Conservation (phyloP, 257 asterid genomes). For the Solanum appendiculatum region DNA sequence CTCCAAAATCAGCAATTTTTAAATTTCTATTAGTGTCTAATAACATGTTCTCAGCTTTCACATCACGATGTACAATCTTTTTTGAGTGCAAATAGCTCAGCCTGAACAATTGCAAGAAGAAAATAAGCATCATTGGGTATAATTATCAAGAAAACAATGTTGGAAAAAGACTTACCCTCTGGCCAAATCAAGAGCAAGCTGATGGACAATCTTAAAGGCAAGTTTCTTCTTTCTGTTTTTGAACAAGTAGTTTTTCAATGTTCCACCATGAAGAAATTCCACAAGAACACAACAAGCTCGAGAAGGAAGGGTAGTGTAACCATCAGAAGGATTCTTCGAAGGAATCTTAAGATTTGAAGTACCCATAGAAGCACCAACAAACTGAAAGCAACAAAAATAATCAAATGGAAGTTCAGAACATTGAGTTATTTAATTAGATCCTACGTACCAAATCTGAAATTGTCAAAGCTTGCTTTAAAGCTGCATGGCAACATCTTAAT, state of each 20-base stretch:
- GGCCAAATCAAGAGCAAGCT: constrained; percentile 81
- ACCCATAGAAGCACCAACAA: constrained; percentile 96
- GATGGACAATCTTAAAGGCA: constrained; percentile 59
- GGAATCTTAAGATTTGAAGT: constrained; percentile 87
- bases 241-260: constrained; percentile 54
- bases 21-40: constrained; percentile 44
- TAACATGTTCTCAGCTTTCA: constrained; percentile 92
- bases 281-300: constrained; percentile 94
- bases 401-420: not conserved
- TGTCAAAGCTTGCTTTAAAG: not conserved
- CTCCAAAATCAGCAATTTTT: constrained; percentile 95
- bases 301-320: constrained; percentile 59
- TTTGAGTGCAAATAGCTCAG: constrained; percentile 81
- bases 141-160: not conserved
- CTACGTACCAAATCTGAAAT: not conserved
- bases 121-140: not conserved
- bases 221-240: constrained; percentile 87
- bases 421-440: not conserved
- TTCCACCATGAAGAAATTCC: constrained; percentile 81
- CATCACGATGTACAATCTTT: constrained; percentile 92
- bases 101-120: constrained; percentile 23
- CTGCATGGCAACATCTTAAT: not conserved
- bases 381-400: constrained; percentile 23
- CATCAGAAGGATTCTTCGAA: constrained; percentile 69
- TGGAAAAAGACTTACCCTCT: constrained; percentile 50